Percentiles rank a stretch among this genome's conserved stretches.
Conservation (phyloP, 129 eudicot species). For the Tagetes patula region DNA sequence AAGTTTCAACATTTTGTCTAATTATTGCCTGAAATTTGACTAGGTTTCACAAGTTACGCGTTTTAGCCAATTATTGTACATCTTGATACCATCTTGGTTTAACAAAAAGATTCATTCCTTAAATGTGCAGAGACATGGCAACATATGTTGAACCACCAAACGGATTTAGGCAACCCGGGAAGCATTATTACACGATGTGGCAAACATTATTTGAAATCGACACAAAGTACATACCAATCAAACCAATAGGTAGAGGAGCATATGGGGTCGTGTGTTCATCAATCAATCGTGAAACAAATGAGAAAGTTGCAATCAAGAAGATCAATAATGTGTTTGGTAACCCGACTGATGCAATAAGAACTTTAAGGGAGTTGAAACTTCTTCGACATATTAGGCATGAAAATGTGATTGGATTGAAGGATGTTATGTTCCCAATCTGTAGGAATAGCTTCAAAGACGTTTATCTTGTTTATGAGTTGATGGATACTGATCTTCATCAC, state of each 20-base stretch:
- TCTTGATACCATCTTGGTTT: slow-evolving; percentile 3
- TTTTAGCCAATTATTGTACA: slow-evolving; percentile 4
- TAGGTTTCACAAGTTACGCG: not conserved
- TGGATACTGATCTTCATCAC: slow-evolving; percentile 90
- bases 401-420: slow-evolving; percentile 76
- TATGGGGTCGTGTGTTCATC: slow-evolving; percentile 88
- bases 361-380: slow-evolving; percentile 69
- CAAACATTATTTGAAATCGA: slow-evolving; percentile 73
- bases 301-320: slow-evolving; percentile 83
- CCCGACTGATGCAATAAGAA: slow-evolving; percentile 62
- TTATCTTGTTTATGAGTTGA: slow-evolving; percentile 76
- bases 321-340: slow-evolving; percentile 66
- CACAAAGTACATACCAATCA: slow-evolving; percentile 67
- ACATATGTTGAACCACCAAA: slow-evolving; percentile 63
- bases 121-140: slow-evolving; percentile 55
- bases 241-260: slow-evolving; percentile 75
- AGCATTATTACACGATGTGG: slow-evolving; percentile 72
- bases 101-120: slow-evolving; percentile 11
- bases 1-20: not conserved
- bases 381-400: slow-evolving; percentile 66
- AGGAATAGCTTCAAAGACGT: slow-evolving; percentile 66
- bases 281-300: slow-evolving; percentile 64
- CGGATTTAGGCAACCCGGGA: slow-evolving; percentile 45
- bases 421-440: slow-evolving; percentile 68
- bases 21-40: slow-evolving; percentile 5